A percentile compares a stretch with the other conserved stretches of the same genome.
These are phyloP conservation scores for Digitaria exilis DNA, from an alignment of 202 grass and related monocot species.

Conservation along the genomic window DNA sequence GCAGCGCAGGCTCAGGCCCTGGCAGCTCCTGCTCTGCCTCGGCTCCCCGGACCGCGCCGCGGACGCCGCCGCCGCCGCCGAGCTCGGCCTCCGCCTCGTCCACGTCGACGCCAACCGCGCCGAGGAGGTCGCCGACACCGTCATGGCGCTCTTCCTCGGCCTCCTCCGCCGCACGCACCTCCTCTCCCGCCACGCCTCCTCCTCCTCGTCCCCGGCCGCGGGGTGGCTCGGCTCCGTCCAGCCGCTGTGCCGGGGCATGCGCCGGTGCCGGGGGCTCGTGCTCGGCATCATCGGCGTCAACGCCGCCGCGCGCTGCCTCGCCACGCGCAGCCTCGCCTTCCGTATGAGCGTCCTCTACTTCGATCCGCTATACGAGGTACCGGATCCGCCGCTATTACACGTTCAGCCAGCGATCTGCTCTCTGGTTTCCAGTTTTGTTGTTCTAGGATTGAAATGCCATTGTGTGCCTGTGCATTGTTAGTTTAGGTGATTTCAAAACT, in stretches of 20 bases:
- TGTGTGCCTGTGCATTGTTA: background rate
- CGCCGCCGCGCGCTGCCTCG: constrained; percentile 75
- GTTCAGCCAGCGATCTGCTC: constrained; percentile 22
- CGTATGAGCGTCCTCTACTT: constrained; percentile 92
- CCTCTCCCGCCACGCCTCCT: constrained; percentile 67
- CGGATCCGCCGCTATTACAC: constrained; percentile 25
- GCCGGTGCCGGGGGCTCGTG: constrained; percentile 75
- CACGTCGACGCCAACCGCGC: constrained; percentile 81
- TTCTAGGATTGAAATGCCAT: background rate
- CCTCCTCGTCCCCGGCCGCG: constrained; percentile 41
- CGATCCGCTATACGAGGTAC: constrained; percentile 83
- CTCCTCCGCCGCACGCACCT: constrained; percentile 88
- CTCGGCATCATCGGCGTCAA: constrained; percentile 72
- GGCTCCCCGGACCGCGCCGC: constrained; percentile 75
- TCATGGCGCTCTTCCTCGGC: constrained; percentile 93
- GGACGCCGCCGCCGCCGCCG: constrained; percentile 65
- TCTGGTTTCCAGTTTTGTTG: background rate
- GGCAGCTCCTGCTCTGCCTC: constrained; percentile 95
- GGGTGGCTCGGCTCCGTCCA: constrained; percentile 83
- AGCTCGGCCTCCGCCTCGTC: constrained; percentile 77
- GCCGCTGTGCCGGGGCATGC: constrained; percentile 88
- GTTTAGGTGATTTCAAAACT: background rate
- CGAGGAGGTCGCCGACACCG: constrained; percentile 83
- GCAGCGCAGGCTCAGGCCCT: constrained; percentile 79
- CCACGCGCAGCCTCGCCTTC: constrained; percentile 87